Percentiles rank a stretch among this genome's conserved stretches.
phyloP scores from a whole-genome alignment of 2,329 filamentous ascomycete genomes.

The Sclerotinia sclerotiorum region DNA sequence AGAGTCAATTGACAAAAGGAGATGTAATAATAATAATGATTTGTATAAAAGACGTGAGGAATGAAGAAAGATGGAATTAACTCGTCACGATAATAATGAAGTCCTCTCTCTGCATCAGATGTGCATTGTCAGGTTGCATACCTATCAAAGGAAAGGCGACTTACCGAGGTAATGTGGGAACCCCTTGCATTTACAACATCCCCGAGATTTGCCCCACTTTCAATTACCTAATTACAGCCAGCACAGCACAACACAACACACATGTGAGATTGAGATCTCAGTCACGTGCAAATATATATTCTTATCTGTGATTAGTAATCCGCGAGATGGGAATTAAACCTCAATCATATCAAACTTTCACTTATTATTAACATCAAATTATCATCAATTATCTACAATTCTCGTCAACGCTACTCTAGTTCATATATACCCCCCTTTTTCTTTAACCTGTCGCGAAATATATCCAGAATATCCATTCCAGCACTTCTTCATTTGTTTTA shows the following conservation, averaged over 20 bases:
- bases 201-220: background rate
- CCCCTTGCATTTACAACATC: slow-evolving; percentile 3
- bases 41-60: slow-evolving; percentile 14
- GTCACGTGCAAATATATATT: background rate
- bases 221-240: background rate
- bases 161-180: slow-evolving; percentile 25
- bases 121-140: slow-evolving; percentile 6
- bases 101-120: slow-evolving; percentile 17
- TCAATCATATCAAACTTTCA: slow-evolving; percentile 8
- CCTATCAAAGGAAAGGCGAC: slow-evolving; percentile 3
- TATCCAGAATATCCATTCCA: background rate
- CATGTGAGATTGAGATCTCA: background rate
- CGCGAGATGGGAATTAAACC: background rate
- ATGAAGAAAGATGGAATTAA: slow-evolving; percentile 20
- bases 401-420: slow-evolving; percentile 14
- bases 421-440: background rate
- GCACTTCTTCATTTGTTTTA: background rate
- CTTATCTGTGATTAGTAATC: slow-evolving; percentile 5
- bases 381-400: slow-evolving; percentile 31
- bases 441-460: background rate
- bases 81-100: background rate
- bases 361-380: slow-evolving; percentile 6
- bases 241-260: background rate
- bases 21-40: background rate
- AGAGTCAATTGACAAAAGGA: slow-evolving; percentile 2